Base-by-base conservation (phyloP, 2,329 filamentous ascomycete genomes). In the Colletotrichum musae region DNA sequence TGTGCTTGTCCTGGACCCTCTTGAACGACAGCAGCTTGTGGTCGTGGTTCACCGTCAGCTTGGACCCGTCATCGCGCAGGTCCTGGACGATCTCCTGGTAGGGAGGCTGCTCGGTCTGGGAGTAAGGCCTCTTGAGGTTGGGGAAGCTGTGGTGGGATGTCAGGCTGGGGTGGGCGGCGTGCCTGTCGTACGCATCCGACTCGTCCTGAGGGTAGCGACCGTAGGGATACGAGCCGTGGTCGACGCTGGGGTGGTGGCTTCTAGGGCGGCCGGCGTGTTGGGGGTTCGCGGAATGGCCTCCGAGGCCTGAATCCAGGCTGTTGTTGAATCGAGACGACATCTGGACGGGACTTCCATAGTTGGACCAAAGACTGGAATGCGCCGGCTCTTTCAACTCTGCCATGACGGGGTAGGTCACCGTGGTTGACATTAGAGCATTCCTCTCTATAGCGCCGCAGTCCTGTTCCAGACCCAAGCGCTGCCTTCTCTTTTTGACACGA, bases 51-150 rank as follows among this genome's bases (percentile, higher is more conserved):
- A 87, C 86, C 47, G 84, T 85, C 72, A 88, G 80, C 76, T 89
- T 88, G 52, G 86, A 86, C 70, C 83, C 83, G 67, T 90, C 88
- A 61, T 89, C 88, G 51, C 87, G 83, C 68, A 89, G 81, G 73
- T 90, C 87, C 77, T 89, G 88, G 52, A 89, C 86, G 71, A 90
- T 88, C 75, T 90, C 88, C 72, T 87, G 86, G 79, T 89, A 89
- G 4, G 86, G 83, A 43, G 85, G 82, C 70, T 86, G 83, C 72
- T 89, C 86, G 47, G 85, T 81, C 61, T 88, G 86, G 59, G 87
- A 86, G 75, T 88, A 89, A 28, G 87, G 81, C 68, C 88, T 82
- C 81, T 90, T 90, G 68, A 90, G 78, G 76, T 79, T 87, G 64
- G 85, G 83, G 72, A 85, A 89, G 73, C 82, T 85, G 77, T 88